These are phyloP conservation scores for Telopea speciosissima DNA, from an alignment of 177 flowering plant species.

Conservation along the genomic window DNA sequence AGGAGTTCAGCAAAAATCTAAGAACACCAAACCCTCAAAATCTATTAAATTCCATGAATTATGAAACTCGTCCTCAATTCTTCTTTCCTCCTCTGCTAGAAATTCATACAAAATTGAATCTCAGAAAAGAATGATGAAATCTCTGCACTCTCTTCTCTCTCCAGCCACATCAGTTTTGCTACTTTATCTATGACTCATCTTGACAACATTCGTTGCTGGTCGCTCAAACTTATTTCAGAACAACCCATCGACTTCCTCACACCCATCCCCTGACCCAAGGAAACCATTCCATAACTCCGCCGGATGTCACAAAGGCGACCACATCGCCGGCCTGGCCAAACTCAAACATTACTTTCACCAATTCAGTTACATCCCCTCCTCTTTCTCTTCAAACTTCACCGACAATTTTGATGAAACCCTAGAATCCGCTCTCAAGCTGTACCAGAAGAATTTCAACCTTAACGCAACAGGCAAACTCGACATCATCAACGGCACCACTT, in stretches of 20 bases:
- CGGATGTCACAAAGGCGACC: constrained; percentile 41
- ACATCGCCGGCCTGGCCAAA: constrained; percentile 28
- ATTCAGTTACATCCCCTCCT: constrained; percentile 47
- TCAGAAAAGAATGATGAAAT: neutral
- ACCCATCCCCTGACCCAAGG: constrained; percentile 34
- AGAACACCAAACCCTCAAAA: too few relatives aligned
- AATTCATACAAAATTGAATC: neutral
- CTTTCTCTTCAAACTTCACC: constrained; percentile 30
- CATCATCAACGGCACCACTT: constrained; percentile 40
- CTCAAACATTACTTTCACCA: constrained; percentile 42
- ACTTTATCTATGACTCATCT: neutral
- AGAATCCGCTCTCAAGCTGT: constrained; percentile 37
- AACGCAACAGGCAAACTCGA: constrained; percentile 47
- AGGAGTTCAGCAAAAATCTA: too few relatives aligned
- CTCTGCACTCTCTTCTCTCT: neutral
- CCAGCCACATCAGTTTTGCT: neutral
- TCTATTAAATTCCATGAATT: too few relatives aligned
- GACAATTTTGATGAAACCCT: constrained; percentile 48
- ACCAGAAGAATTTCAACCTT: constrained; percentile 54
- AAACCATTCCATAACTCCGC: constrained; percentile 30
- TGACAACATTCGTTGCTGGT: constrained; percentile 14
- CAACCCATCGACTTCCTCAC: too few relatives aligned
- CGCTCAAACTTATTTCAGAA: constrained; percentile 30
- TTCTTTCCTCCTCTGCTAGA: too few relatives aligned
- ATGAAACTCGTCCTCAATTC: too few relatives aligned